phyloP scores from a whole-genome alignment of 768 basidiomycete genomes.

The Phylloporus rhodoxanthus region DNA sequence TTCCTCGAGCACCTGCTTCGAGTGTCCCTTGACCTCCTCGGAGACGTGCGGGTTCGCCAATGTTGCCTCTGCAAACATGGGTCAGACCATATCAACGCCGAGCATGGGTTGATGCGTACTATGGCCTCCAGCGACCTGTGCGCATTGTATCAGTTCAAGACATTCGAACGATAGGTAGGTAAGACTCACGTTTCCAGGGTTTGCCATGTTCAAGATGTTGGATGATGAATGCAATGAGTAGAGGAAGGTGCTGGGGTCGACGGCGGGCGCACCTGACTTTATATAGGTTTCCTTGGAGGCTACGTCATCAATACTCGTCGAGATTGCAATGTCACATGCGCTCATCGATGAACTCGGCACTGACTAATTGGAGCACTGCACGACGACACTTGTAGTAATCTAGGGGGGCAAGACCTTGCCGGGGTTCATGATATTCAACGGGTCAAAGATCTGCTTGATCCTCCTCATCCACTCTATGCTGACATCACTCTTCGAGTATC shows the following conservation, averaged over 20 bases:
- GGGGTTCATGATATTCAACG: conserved; percentile 88
- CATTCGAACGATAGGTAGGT: background rate
- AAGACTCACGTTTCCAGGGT: conserved; percentile 16
- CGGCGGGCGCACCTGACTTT: background rate
- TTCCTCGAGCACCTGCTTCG: conserved; percentile 21
- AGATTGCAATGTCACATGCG: background rate
- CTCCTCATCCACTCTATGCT: conserved; percentile 87
- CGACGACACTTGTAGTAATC: background rate
- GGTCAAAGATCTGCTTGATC: conserved; percentile 87
- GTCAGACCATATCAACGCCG: background rate
- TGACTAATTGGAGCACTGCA: background rate
- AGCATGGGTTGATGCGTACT: background rate
- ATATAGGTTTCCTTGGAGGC: conserved; percentile 6
- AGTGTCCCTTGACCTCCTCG: conserved; percentile 20
- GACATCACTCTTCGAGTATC: conserved; percentile 75
- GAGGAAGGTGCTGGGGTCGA: background rate
- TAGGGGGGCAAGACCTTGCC: conserved; percentile 58
- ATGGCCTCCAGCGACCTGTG: conserved; percentile 15
- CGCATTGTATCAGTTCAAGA: background rate
- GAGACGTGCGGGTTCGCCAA: conserved; percentile 24
- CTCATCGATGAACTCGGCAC: conserved; percentile 6
- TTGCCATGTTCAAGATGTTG: conserved; percentile 9
- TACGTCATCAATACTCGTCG: conserved; percentile 8
- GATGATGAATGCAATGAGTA: background rate
- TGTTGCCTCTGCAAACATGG: conserved; percentile 16